Conservation (phyloP, 352 stramenopile genomes). For the Phytophthora hibernalis region DNA sequence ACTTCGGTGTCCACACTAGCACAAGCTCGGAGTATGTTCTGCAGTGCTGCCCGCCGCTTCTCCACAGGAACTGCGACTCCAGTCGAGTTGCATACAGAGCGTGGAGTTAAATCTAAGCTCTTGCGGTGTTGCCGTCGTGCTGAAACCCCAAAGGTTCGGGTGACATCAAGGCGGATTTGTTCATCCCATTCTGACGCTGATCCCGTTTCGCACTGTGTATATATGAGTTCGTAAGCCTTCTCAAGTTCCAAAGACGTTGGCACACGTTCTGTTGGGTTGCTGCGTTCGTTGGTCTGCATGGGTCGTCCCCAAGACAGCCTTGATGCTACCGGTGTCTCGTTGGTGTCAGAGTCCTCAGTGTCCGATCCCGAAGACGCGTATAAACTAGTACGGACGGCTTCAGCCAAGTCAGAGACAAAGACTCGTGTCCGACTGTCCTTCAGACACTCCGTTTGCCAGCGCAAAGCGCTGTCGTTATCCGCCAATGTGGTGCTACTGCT, state of each 20-base stretch:
- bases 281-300: constrained; percentile 4
- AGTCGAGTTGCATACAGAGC: constrained; percentile 19
- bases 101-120: constrained; percentile 19
- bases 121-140: constrained; percentile 48
- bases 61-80: constrained; percentile 38
- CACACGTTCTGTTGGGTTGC: not conserved
- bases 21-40: constrained; percentile 69
- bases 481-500: constrained; percentile 10
- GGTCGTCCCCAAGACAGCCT: constrained; percentile 24
- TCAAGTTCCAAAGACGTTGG: constrained; percentile 25
- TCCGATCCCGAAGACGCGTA: constrained; percentile 56
- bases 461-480: constrained; percentile 34
- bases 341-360: constrained; percentile 51
- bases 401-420: constrained; percentile 64
- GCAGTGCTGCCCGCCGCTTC: constrained; percentile 45
- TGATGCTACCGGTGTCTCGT: constrained; percentile 30
- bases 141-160: constrained; percentile 72
- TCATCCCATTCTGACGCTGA: constrained; percentile 49
- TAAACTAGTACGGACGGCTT: constrained; percentile 50
- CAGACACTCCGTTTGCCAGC: constrained; percentile 60
- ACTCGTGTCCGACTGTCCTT: constrained; percentile 48
- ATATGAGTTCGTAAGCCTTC: constrained; percentile 63
- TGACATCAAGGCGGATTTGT: constrained; percentile 75
- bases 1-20: constrained; percentile 74
- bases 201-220: constrained; percentile 44